phyloP scores from a whole-genome alignment of 2,329 filamentous ascomycete species.

The Sphaerulina vaccinii region DNA sequence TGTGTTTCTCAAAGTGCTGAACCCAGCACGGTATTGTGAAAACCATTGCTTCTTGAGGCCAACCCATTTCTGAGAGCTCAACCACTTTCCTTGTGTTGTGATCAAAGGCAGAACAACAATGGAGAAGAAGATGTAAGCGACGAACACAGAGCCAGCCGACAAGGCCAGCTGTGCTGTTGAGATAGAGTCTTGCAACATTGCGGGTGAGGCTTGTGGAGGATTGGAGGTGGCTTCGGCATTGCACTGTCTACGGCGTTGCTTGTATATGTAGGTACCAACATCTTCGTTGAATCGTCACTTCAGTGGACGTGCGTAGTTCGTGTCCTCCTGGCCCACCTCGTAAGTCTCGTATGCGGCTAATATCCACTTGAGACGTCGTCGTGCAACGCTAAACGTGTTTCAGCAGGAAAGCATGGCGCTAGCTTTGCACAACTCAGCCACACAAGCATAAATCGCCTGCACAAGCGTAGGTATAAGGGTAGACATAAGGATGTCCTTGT shows the following conservation, averaged over 20 bases:
- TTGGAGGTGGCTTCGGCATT: neutral
- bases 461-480: no score
- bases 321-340: slow-evolving; percentile 1
- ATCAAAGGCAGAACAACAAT: slow-evolving; percentile 16
- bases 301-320: neutral
- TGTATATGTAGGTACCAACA: slow-evolving; percentile 5
- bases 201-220: slow-evolving; percentile 1
- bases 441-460: no score
- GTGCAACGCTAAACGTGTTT: neutral
- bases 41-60: slow-evolving; percentile 23
- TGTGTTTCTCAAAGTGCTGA: slow-evolving; percentile 19
- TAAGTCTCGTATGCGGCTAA: slow-evolving; percentile 16
- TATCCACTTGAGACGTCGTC: slow-evolving; percentile 2
- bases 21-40: slow-evolving; percentile 16
- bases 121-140: slow-evolving; percentile 14
- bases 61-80: slow-evolving; percentile 20
- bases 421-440: no score
- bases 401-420: neutral
- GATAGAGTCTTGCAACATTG: slow-evolving; percentile 10
- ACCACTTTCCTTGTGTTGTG: slow-evolving; percentile 14
- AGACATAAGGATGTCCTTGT: no score
- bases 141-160: slow-evolving; percentile 14
- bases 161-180: slow-evolving; percentile 10
- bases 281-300: no score
- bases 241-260: neutral